These are phyloP conservation scores for Pyricularia pennisetigena DNA, from an alignment of 2,329 filamentous ascomycete species.

Conservation along the genomic window DNA sequence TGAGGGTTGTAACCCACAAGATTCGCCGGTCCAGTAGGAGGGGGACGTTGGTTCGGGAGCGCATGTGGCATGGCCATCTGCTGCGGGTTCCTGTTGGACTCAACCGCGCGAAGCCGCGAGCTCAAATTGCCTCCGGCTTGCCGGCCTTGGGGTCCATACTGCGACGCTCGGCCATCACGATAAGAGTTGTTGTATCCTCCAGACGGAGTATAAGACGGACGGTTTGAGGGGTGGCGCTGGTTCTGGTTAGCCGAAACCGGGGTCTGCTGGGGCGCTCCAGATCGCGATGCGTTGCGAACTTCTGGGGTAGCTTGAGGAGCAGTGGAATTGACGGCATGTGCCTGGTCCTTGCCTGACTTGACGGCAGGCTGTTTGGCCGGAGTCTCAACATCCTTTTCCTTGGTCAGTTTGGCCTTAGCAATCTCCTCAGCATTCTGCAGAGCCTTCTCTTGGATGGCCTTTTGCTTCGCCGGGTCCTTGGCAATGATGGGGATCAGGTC, in stretches of 20 bases:
- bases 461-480: constrained; percentile 91
- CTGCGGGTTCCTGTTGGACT: constrained; percentile 26
- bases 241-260: constrained; percentile 31
- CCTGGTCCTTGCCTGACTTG: constrained; percentile 6
- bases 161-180: constrained; percentile 35
- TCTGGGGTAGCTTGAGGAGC: constrained; percentile 7
- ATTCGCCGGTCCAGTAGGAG: constrained; percentile 63
- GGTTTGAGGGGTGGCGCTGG: constrained; percentile 38
- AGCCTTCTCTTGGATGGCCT: constrained; percentile 84
- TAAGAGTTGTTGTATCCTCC: constrained; percentile 17
- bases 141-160: constrained; percentile 27
- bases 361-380: constrained; percentile 12
- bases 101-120: constrained; percentile 39
- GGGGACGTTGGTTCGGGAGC: constrained; percentile 57
- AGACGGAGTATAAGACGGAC: constrained; percentile 21
- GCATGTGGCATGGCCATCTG: constrained; percentile 31
- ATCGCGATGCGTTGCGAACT: constrained; percentile 14
- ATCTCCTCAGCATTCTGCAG: constrained; percentile 62
- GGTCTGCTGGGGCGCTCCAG: constrained; percentile 22
- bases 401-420: constrained; percentile 34
- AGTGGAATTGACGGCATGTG: constrained; percentile 12
- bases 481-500: constrained; percentile 92
- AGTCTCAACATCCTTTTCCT: constrained; percentile 39
- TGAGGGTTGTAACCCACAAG: constrained; percentile 41
- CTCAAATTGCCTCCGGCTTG: constrained; percentile 33